Base-by-base conservation (phyloP, 768 basidiomycete genomes). In the Leccinum olivaceopallidum region DNA sequence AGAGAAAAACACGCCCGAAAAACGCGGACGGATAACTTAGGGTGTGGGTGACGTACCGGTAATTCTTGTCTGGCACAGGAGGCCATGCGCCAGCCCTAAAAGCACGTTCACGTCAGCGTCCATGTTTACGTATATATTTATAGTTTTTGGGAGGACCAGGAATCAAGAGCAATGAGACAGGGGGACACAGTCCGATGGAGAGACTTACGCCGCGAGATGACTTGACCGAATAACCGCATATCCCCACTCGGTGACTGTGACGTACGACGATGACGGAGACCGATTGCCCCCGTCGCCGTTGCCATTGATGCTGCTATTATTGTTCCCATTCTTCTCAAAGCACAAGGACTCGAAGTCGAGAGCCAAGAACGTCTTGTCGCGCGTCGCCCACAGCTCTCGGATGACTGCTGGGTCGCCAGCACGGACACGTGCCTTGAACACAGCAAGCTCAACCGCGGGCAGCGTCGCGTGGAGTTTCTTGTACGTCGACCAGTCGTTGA, bases 201-300 rank as follows among this genome's bases (percentile, higher is more conserved):
- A 13, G 18, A 80, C 88, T 71, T 68, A 91, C 88, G 82, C 79
- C 59, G 87, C 82, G 42, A 94, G 74, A 75, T 88, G 85, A 0
- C 83, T 84, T 66, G 89, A 91, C 28, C 90, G 78, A 50, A 91
- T 81, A 12, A 88, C 88, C 30, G 92, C 88, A 75, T 93, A 93
- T 1, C 91, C 91, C 85, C 87, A 93, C 72, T 92, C 92, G 52
- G 91, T 69, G 63, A 22, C 3, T 47, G 44, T 47, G 44, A 20
- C 44, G 44, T 44, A 47, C 44, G 44, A 20, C 12, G 44, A 20
- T 9, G 18, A 42, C 8, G 2, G 20, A 47, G 44, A 47, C 20
- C 37, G 37, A 37, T 37, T 16, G 37, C 37, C 37, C 16, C 16
- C 16, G 16, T 37, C 37, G 37, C 37, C 6, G 37, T 47, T 47